phyloP scores from a whole-genome alignment of 2,329 filamentous ascomycete genomes.

The Penicillium sp. region DNA sequence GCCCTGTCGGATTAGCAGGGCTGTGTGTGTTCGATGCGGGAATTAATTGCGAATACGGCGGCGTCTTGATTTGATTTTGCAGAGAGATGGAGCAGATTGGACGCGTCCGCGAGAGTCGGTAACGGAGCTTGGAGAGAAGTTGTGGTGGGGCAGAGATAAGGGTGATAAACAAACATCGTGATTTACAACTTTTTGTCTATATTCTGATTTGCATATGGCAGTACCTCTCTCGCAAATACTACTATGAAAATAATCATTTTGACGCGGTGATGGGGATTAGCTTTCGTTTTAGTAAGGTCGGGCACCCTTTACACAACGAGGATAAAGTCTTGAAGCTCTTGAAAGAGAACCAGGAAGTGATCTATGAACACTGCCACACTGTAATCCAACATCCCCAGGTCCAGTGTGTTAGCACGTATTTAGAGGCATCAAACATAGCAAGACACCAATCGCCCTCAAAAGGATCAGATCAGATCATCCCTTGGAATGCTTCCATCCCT shows the following conservation, averaged over 20 bases:
- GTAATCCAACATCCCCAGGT: neutral
- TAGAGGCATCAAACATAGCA: neutral
- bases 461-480: conserved; percentile 14
- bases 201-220: too few relatives aligned
- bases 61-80: neutral
- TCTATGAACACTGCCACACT: neutral
- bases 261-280: too few relatives aligned
- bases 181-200: neutral
- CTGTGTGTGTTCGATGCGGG: neutral
- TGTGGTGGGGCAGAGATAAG: neutral
- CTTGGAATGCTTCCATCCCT: conserved; percentile 47
- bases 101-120: neutral
- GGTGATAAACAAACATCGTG: neutral
- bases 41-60: neutral
- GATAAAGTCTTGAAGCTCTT: too few relatives aligned
- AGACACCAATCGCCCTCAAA: neutral
- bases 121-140: neutral
- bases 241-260: too few relatives aligned
- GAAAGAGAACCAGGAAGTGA: neutral
- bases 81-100: neutral
- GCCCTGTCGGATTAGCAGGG: neutral
- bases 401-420: neutral
- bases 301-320: too few relatives aligned
- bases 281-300: too few relatives aligned
- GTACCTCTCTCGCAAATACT: too few relatives aligned